Evolutionary conservation across 805 yeast genomes (phyloP).

Genomic region (Wickerhamiella shivajii): DNA sequence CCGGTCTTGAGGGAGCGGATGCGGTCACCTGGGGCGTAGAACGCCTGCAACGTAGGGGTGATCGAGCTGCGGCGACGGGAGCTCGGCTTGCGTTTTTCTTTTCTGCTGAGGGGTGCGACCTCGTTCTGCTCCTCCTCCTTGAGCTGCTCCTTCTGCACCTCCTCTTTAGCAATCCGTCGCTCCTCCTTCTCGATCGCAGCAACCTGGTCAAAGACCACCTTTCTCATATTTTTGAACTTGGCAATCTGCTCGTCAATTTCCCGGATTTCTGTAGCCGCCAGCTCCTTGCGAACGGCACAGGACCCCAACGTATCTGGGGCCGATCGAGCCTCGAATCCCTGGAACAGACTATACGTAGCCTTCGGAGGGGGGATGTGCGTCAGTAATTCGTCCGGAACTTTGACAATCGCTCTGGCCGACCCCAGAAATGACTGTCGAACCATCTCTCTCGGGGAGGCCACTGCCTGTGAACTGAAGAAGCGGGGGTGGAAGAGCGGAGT

Average conservation of each 20-base stretch:
- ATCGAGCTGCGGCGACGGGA: too few relatives aligned
- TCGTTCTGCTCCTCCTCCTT: not conserved
- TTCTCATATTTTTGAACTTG: constrained; percentile 36
- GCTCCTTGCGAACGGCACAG: constrained; percentile 46
- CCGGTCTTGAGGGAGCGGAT: constrained; percentile 41
- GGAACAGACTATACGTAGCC: constrained; percentile 39
- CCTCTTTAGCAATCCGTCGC: constrained; percentile 24
- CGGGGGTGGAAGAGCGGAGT: constrained; percentile 29
- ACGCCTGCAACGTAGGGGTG: constrained; percentile 56
- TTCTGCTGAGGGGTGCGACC: too few relatives aligned
- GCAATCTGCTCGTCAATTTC: constrained; percentile 48
- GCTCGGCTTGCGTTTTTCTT: not conserved
- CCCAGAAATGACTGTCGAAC: constrained; percentile 20
- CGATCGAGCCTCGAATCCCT: constrained; percentile 44
- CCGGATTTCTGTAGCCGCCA: constrained; percentile 47
- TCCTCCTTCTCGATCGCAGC: constrained; percentile 49
- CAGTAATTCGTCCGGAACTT: constrained; percentile 49
- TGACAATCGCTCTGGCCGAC: constrained; percentile 27
- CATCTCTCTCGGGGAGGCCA: constrained; percentile 24
- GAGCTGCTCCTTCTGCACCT: not conserved
- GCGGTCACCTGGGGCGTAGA: constrained; percentile 42
- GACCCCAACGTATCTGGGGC: constrained; percentile 34
- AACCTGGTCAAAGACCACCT: constrained; percentile 41
- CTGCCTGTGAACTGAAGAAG: constrained; percentile 22
- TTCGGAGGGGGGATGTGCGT: constrained; percentile 34